Evolutionary conservation across 495 filamentous ascomycete genomes (phyloP).

Genomic region (Hypoxylon fuscum): DNA sequence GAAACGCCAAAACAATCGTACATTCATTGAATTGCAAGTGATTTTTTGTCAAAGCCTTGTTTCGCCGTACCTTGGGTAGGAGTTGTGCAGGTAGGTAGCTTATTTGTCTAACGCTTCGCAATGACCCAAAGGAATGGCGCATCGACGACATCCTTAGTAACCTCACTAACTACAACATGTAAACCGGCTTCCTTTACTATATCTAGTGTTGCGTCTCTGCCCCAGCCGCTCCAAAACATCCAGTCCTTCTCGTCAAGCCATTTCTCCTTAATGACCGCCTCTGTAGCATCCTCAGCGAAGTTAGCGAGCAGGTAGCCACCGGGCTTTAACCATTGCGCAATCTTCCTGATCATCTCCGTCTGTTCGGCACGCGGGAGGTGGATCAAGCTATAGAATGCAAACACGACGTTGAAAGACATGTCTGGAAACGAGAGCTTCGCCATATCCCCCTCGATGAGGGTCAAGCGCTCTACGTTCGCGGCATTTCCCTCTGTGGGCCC

Average conservation of each 20-base stretch:
- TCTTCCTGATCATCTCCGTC: conserved; percentile 40
- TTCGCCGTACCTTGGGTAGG: no score
- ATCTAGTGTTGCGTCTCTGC: conserved; percentile 39
- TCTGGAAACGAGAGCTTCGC: conserved; percentile 37
- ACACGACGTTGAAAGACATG: conserved; percentile 39
- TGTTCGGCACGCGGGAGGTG: conserved; percentile 52
- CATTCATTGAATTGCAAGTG: no score
- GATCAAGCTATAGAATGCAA: conserved; percentile 47
- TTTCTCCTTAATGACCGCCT: conserved; percentile 29
- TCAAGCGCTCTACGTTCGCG: conserved; percentile 11
- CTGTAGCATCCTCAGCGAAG: conserved; percentile 35
- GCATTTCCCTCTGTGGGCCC: conserved; percentile 2
- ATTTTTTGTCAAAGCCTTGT: no score
- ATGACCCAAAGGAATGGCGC: conserved; percentile 48
- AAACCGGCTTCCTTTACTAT: conserved; percentile 37
- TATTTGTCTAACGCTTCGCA: conserved; percentile 21
- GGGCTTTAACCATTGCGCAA: conserved; percentile 43
- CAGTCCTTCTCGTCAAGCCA: conserved; percentile 48
- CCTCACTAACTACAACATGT: conserved; percentile 38
- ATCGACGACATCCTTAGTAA: conserved; percentile 38
- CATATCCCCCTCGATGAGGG: conserved; percentile 47
- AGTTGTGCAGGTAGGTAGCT: no score
- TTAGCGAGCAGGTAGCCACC: conserved; percentile 48
- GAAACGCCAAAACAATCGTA: no score
- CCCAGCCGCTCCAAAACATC: conserved; percentile 52